Evolutionary conservation across 2,329 filamentous ascomycete genomes (phyloP).

Genomic region (Colletotrichum australisinense): DNA sequence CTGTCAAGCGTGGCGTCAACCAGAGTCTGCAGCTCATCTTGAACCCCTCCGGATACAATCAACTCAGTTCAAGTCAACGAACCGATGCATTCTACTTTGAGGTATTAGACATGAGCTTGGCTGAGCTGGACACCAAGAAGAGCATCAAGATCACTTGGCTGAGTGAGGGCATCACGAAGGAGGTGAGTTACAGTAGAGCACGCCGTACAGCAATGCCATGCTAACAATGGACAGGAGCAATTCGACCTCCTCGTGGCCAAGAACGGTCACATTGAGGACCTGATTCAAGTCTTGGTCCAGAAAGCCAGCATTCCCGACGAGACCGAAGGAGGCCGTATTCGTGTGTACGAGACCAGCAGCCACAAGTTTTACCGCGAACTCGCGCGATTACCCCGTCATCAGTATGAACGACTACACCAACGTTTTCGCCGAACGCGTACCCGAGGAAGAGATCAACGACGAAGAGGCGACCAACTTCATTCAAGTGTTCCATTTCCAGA

Average conservation of each 20-base stretch:
- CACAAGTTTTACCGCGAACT: conserved; percentile 89
- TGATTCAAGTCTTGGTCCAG: conserved; percentile 80
- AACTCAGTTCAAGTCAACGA: conserved; percentile 77
- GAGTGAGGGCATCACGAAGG: conserved; percentile 90
- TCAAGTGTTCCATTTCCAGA: conserved; percentile 91
- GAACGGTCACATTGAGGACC: conserved; percentile 82
- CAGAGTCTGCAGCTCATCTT: conserved; percentile 85
- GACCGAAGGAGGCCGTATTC: conserved; percentile 73
- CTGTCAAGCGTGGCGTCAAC: conserved; percentile 78
- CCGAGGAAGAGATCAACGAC: conserved; percentile 75
- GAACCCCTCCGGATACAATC: conserved; percentile 77
- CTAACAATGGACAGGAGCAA: conserved; percentile 65
- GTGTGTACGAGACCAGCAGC: conserved; percentile 85
- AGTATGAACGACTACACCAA: conserved; percentile 88
- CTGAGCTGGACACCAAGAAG: conserved; percentile 94
- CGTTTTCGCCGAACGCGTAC: conserved; percentile 84
- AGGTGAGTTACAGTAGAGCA: conserved; percentile 63
- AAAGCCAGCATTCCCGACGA: conserved; percentile 86
- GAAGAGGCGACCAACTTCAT: conserved; percentile 69
- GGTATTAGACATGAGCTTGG: conserved; percentile 91
- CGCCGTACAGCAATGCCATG: not conserved
- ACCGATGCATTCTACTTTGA: conserved; percentile 90
- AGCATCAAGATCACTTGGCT: conserved; percentile 85
- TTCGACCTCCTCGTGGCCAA: conserved; percentile 90
- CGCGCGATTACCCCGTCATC: conserved; percentile 77